Evolutionary conservation across 2,329 filamentous ascomycete species (phyloP), one percentile per base, ranked within the genome.

Genomic region (Ceratocystis diversiconidia): DNA sequence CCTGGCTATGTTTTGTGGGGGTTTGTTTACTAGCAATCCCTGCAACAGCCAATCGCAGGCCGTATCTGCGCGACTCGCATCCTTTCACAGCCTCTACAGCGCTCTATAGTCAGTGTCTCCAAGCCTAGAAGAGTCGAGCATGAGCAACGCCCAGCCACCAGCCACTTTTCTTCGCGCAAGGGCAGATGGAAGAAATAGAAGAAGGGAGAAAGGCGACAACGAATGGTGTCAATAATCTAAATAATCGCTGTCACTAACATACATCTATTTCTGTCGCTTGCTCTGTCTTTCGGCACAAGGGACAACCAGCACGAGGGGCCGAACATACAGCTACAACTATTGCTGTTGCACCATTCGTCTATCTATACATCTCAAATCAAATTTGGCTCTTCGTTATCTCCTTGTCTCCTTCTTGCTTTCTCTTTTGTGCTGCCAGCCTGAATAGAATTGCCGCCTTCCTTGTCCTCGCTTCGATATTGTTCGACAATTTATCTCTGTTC

Each of bases 1-100:
- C 19, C 36, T 61, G 30, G 48, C 22, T 67, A 15, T 32, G 8
- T 65, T 17, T 59, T 67, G 62, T 65, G 62, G 65, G 32, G 57
- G 61, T 67, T 67, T 67, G 66, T 65, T 67, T 67, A 65, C 66
- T 66, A 46, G 57, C 59, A 28, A 46, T 41, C 59, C 59, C 64
- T 36, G 57, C 41, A 12, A 22, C 41, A 60, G 41, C 66, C 66
- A 67, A 67, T 67, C 62, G 64, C 36, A 32, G 57, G 17, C 30
- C 8, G 22, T 43, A 28, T 10, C 57, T 44, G 57, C 36, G 48
- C 50, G 44, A 59, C 62, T 55, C 44, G 43, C n/a, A 67, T 61
- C 62, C 62, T 65, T 22, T 62, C 32, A 41, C 64, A 22, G 57
- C 62, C 52, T 52, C 19, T 44, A 44, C 44, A 19, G 36, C n/a